These are phyloP conservation scores for Iris macrosiphon DNA, from an alignment of 106 monocot genomes.

Conservation along the genomic window DNA sequence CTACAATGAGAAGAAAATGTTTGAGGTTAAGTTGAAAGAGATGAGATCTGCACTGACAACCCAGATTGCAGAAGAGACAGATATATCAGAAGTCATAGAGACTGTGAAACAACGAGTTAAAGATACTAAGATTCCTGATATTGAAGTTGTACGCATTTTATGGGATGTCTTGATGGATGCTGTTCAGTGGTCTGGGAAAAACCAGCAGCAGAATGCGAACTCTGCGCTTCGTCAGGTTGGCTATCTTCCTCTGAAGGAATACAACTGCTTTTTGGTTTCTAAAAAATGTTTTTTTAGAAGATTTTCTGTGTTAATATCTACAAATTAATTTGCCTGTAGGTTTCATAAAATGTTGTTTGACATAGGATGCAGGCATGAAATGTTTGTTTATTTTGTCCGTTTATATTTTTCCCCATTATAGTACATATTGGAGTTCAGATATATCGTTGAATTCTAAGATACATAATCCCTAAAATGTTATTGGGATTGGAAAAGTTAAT, in stretches of 20 bases:
- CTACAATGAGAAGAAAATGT: slow-evolving; percentile 94
- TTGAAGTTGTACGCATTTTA: slow-evolving; percentile 82
- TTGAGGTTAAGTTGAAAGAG: slow-evolving; percentile 84
- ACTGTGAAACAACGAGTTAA: slow-evolving; percentile 70
- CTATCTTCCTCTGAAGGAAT: background rate
- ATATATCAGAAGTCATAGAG: slow-evolving; percentile 83
- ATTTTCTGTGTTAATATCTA: too few relatives aligned
- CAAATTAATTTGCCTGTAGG: too few relatives aligned
- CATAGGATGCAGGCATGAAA: too few relatives aligned
- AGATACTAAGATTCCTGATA: slow-evolving; percentile 81
- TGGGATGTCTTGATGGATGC: slow-evolving; percentile 99
- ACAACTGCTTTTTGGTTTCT: too few relatives aligned
- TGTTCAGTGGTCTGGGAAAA: slow-evolving; percentile 99
- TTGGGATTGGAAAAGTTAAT: too few relatives aligned
- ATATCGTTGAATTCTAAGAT: too few relatives aligned
- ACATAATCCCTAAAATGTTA: too few relatives aligned
- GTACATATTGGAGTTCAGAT: too few relatives aligned
- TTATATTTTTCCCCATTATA: too few relatives aligned
- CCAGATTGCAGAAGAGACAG: slow-evolving; percentile 69
- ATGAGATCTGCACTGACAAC: slow-evolving; percentile 76
- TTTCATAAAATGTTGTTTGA: too few relatives aligned
- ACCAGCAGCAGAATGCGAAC: slow-evolving; percentile 98
- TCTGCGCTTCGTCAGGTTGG: slow-evolving; percentile 75
- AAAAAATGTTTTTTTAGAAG: too few relatives aligned
- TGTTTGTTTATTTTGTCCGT: too few relatives aligned